Conservation (phyloP, 2,329 filamentous ascomycete genomes). For the Thelonectria rubi region DNA sequence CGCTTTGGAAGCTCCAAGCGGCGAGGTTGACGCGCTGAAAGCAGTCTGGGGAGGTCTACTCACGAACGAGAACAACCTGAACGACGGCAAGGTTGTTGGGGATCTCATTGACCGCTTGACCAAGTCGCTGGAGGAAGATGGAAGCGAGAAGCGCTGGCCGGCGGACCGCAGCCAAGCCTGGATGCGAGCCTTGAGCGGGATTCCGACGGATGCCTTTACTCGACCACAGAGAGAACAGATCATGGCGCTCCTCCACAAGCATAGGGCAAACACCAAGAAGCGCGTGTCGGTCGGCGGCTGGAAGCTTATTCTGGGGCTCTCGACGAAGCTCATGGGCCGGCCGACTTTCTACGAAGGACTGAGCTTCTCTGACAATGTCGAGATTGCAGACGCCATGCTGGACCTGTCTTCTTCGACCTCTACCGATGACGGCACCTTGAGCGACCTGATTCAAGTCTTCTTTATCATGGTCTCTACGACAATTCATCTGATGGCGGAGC, state of each 20-base stretch:
- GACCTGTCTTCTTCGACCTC: conserved; percentile 38
- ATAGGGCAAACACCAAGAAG: conserved; percentile 40
- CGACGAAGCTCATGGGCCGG: conserved; percentile 59
- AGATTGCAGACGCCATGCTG: conserved; percentile 47
- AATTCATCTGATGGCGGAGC: conserved; percentile 55
- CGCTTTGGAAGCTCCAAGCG: conserved; percentile 33
- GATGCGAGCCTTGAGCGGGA: conserved; percentile 46
- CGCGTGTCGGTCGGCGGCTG: conserved; percentile 44
- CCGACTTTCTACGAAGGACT: conserved; percentile 61
- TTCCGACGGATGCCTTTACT: conserved; percentile 52
- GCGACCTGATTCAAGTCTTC: conserved; percentile 48
- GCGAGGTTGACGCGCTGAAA: conserved; percentile 27
- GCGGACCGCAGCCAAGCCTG: conserved; percentile 42
- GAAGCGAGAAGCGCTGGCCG: conserved; percentile 46
- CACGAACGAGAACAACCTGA: conserved; percentile 51
- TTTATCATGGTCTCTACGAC: conserved; percentile 45
- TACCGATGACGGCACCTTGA: conserved; percentile 37
- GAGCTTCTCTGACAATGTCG: conserved; percentile 50
- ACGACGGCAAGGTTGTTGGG: conserved; percentile 45
- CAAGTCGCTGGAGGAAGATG: conserved; percentile 41
- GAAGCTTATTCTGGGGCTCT: conserved; percentile 54
- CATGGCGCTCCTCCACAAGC: conserved; percentile 47
- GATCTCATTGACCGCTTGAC: conserved; percentile 47
- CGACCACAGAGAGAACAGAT: conserved; percentile 56
- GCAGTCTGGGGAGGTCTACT: conserved; percentile 46